phyloP scores from a whole-genome alignment of 768 basidiomycete genomes.

The Kwoniella sp. region DNA sequence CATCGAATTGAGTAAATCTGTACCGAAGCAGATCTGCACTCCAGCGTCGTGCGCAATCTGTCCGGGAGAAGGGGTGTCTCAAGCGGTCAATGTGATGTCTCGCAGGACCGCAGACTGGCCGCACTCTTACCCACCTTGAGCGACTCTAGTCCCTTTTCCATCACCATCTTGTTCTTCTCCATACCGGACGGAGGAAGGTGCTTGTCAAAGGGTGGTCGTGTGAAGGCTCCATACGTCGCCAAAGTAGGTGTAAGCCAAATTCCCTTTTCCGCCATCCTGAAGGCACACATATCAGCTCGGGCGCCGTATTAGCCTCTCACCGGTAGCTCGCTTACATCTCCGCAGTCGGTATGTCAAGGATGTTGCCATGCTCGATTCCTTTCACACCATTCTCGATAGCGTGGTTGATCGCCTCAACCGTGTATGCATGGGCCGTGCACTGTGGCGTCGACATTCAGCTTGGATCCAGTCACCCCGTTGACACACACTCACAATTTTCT shows the following conservation, averaged over 20 bases:
- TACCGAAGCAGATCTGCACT: constrained; percentile 38
- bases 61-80: not conserved
- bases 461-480: constrained; percentile 43
- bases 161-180: constrained; percentile 59
- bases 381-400: constrained; percentile 60
- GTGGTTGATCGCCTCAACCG: constrained; percentile 59
- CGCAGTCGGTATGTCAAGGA: constrained; percentile 58
- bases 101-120: too few species aligned
- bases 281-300: not conserved
- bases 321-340: constrained; percentile 40
- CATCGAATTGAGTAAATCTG: constrained; percentile 62
- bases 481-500: constrained; percentile 15
- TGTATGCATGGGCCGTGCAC: constrained; percentile 56
- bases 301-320: not conserved
- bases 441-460: not conserved
- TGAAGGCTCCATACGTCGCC: constrained; percentile 59
- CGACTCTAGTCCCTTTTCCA: constrained; percentile 58
- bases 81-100: too few species aligned
- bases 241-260: constrained; percentile 60
- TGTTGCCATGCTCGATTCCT: constrained; percentile 61
- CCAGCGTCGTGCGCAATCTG: constrained; percentile 16
- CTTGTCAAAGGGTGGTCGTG: constrained; percentile 58
- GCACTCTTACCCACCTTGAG: constrained; percentile 55
- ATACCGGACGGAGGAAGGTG: constrained; percentile 57
- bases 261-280: constrained; percentile 58